Evolutionary conservation across 805 yeast species (phyloP), one percentile per base, ranked within the genome.

Genomic region (Candida qinlingensis): DNA sequence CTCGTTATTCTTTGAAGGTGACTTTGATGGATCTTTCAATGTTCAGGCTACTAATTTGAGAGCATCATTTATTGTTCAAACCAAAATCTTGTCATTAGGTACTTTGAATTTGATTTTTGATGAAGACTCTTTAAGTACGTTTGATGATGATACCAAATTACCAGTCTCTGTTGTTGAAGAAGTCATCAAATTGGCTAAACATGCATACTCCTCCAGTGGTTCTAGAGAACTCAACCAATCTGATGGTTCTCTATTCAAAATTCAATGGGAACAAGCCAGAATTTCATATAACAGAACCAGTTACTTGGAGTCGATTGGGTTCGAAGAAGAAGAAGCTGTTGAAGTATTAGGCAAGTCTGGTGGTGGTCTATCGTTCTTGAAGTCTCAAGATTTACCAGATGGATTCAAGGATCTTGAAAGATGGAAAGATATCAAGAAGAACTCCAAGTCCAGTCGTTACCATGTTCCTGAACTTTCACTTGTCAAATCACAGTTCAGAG

Each of bases 161-260:
- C 74, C 75, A 6, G 63, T 64, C 30, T 58, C 64, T 1, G 66
- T 80, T 4, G 66, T 78, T 41, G 76, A 75, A 29, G 76, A 74
- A 49, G 45, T 80, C 1, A 63, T 80, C 13, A 61, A 68, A 3
- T 66, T 81, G 39, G 60, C 77, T 31, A 72, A 70, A 42, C 68
- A 72, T 42, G 65, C 74, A 1, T 77, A 68, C 53, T 63, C 63
- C 8, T 59, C 64, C 1, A 61, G 63, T n/a, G 66, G 71, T 6
- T 74, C 72, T 26, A 62, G 64, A 3, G 64, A 59, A 25, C 57
- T 63, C 5, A 64, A 65, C 7, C 66, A 59, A 7, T 66, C 53
- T 2, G 68, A 66, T 39, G 74, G 73, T 29, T 54, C 62, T 37
- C 55, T 69, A 38, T 71, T 58, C 59, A 73, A 68, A 38, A 67